phyloP scores from a whole-genome alignment of 495 filamentous ascomycete species.

The Trichocladium uniseriatum region DNA sequence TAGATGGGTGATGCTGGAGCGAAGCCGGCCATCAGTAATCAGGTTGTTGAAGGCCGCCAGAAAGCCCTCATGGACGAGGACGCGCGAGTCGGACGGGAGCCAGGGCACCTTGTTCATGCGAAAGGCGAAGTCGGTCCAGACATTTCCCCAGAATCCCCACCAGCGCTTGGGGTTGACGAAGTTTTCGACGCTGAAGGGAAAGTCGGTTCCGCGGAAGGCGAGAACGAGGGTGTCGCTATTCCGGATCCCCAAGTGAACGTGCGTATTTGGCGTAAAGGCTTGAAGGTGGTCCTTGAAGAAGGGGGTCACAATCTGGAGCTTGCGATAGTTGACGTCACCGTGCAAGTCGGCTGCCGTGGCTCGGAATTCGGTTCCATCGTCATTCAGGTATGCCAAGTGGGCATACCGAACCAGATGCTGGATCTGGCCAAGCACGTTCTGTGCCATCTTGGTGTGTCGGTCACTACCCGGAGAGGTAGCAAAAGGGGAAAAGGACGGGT shows the following conservation, averaged over 20 bases:
- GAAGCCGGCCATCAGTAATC: neutral
- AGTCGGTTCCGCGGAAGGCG: conserved; percentile 4
- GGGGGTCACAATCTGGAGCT: neutral
- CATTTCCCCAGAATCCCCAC: conserved; percentile 5
- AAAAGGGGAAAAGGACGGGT: too few species aligned
- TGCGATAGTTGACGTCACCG: conserved; percentile 2
- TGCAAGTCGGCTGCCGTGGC: neutral
- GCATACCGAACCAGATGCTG: conserved; percentile 4
- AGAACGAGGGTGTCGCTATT: neutral
- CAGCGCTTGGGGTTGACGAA: neutral
- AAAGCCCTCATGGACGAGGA: conserved; percentile 3
- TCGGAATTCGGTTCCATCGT: conserved; percentile 1
- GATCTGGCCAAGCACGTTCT: neutral
- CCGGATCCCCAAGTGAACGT: conserved; percentile 2
- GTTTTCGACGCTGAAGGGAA: neutral
- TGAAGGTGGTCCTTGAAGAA: neutral
- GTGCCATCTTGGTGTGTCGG: conserved; percentile 1
- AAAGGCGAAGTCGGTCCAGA: conserved; percentile 5
- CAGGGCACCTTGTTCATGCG: neutral
- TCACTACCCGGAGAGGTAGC: too few species aligned
- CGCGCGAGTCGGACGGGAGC: neutral
- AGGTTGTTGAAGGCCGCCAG: conserved; percentile 1
- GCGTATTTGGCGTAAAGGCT: neutral
- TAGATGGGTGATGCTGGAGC: neutral
- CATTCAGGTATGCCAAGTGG: conserved; percentile 2